These are phyloP conservation scores for Nemania sp. DNA, from an alignment of 2,329 filamentous ascomycete genomes.

Conservation along the genomic window DNA sequence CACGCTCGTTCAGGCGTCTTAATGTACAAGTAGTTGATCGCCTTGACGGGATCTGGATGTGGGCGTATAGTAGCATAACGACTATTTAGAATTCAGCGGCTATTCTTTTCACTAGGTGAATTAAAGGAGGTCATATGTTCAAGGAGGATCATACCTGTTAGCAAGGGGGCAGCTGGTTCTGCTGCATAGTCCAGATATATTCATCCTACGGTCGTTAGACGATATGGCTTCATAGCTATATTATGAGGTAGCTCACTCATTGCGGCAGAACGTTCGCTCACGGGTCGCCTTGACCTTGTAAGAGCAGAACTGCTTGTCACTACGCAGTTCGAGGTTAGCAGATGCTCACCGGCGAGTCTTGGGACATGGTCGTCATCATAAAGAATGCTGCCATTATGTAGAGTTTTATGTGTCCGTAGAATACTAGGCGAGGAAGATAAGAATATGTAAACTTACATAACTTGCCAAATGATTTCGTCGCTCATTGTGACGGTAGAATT, in stretches of 20 bases:
- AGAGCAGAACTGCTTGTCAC: conserved; percentile 86
- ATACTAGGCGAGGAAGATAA: not conserved
- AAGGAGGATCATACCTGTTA: conserved; percentile 43
- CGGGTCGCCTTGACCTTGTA: conserved; percentile 72
- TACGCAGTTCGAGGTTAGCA: conserved; percentile 22
- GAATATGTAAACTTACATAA: conserved; percentile 66
- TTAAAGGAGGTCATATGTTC: not conserved
- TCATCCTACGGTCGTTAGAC: conserved; percentile 65
- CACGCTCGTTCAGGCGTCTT: conserved; percentile 79
- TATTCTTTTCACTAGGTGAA: not conserved
- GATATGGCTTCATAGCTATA: not conserved
- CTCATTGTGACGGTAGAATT: conserved; percentile 74
- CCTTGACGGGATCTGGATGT: conserved; percentile 70
- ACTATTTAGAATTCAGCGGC: conserved; percentile 26
- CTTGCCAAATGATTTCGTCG: conserved; percentile 97
- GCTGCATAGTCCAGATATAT: conserved; percentile 68
- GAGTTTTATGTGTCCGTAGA: too few relatives aligned
- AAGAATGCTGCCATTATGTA: not conserved
- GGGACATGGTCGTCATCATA: not conserved
- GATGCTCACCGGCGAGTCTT: conserved; percentile 2
- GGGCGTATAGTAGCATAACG: conserved; percentile 40
- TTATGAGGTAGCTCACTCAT: conserved; percentile 65
- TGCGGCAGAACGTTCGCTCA: conserved; percentile 92
- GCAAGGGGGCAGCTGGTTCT: conserved; percentile 67
- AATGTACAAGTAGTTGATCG: conserved; percentile 93